These are phyloP conservation scores for Silene conica DNA, from an alignment of 148 eudicot species.

Conservation along the genomic window DNA sequence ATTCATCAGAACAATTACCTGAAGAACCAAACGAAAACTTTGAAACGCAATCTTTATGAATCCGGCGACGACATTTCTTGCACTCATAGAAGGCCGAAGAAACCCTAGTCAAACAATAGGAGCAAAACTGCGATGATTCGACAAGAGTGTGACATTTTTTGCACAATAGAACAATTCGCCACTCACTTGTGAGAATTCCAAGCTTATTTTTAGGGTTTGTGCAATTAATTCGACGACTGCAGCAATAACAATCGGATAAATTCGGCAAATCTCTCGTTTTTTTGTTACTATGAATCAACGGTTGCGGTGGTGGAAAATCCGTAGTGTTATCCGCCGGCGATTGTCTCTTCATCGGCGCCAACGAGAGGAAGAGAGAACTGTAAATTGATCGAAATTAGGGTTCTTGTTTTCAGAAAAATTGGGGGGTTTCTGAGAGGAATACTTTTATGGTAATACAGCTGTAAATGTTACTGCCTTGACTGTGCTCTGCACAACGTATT, in stretches of 20 bases:
- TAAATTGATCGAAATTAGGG: conserved; percentile 13
- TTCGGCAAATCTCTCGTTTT: conserved; percentile 81
- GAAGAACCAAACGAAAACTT: conserved; percentile 32
- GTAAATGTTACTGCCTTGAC: too few species aligned
- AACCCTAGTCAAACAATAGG: conserved; percentile 54
- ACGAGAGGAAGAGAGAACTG: not conserved
- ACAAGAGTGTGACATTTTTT: conserved; percentile 41
- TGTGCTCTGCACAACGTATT: too few species aligned
- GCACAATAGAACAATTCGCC: conserved; percentile 85
- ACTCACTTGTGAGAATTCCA: conserved; percentile 51
- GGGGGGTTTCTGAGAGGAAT: too few species aligned
- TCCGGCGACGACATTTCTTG: conserved; percentile 36
- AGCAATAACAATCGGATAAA: conserved; percentile 71
- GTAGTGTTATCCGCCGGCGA: conserved; percentile 7
- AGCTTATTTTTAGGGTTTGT: conserved; percentile 63
- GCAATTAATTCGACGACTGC: conserved; percentile 48
- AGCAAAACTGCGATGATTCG: conserved; percentile 41
- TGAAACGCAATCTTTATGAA: conserved; percentile 55
- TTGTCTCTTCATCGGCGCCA: conserved; percentile 24
- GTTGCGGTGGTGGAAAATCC: conserved; percentile 25
- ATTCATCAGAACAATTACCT: conserved; percentile 21
- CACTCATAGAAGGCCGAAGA: conserved; percentile 32
- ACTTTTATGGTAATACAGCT: too few species aligned
- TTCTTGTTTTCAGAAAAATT: not conserved
- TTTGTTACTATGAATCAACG: conserved; percentile 26